Conservation (phyloP, 2,329 filamentous ascomycete genomes). For the Plenodomus lindquistii region DNA sequence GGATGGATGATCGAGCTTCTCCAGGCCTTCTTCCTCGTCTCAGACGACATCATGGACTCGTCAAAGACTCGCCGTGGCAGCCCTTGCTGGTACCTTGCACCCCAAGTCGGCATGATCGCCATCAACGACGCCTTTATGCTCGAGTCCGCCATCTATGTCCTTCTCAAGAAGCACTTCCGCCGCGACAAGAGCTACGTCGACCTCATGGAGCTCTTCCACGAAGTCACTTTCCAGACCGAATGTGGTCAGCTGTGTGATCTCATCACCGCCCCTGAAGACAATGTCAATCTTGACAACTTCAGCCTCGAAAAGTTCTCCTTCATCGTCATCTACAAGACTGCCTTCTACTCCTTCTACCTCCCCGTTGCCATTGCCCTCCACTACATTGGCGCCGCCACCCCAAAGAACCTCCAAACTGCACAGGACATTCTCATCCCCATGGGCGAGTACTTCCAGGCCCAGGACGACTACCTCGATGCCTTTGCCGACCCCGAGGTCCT, state of each 20-base stretch:
- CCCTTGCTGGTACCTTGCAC: slow-evolving; percentile 95
- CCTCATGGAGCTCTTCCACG: slow-evolving; percentile 94
- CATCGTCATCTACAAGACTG: slow-evolving; percentile 99
- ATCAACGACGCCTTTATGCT: slow-evolving; percentile 99
- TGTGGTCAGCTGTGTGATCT: slow-evolving; percentile 93
- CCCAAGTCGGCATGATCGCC: slow-evolving; percentile 89
- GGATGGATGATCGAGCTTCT: slow-evolving; percentile 98
- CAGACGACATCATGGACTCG: slow-evolving; percentile 97
- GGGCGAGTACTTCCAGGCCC: slow-evolving; percentile 98
- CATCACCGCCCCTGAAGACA: slow-evolving; percentile 92
- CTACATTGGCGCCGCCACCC: slow-evolving; percentile 81
- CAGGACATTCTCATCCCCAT: slow-evolving; percentile 94
- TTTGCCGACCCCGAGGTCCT: slow-evolving; percentile 91
- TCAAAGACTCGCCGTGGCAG: slow-evolving; percentile 92
- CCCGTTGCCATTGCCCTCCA: slow-evolving; percentile 89
- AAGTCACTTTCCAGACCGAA: slow-evolving; percentile 91
- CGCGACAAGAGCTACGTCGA: slow-evolving; percentile 86
- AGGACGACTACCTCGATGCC: slow-evolving; percentile 99
- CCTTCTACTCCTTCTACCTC: slow-evolving; percentile 99
- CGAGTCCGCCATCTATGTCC: slow-evolving; percentile 84
- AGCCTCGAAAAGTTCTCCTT: slow-evolving; percentile 93
- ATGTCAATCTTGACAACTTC: slow-evolving; percentile 93
- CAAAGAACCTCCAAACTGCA: slow-evolving; percentile 84
- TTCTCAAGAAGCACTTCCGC: slow-evolving; percentile 94
- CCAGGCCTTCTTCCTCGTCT: slow-evolving; percentile 98